Conservation (phyloP, 345 rosid species). For the Eucalyptus pauciflora region DNA sequence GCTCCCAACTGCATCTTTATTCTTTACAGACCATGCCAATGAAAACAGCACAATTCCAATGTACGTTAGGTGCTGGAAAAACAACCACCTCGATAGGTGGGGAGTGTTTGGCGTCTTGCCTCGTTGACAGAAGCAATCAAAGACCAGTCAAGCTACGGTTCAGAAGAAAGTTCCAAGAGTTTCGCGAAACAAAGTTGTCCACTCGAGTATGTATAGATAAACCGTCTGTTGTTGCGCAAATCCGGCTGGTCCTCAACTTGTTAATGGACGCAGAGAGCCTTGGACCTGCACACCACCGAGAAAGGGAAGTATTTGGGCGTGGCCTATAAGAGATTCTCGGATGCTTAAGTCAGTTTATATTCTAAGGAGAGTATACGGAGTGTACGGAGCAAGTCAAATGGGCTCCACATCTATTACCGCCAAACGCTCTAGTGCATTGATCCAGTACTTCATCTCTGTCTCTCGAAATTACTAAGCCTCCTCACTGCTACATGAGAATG, state of each 20-base stretch:
- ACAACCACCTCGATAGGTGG: neutral
- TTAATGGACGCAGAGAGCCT: neutral
- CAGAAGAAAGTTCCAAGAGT: neutral
- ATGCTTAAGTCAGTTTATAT: neutral
- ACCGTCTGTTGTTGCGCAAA: neutral
- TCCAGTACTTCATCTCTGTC: neutral
- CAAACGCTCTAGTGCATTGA: too few relatives aligned
- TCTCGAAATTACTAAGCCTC: neutral
- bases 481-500: neutral
- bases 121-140: neutral
- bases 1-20: neutral
- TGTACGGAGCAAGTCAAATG: neutral
- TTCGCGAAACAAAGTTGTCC: neutral
- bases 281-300: neutral
- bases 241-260: neutral
- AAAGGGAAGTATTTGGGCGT: neutral
- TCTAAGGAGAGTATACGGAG: neutral
- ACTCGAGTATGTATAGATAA: neutral
- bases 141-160: neutral
- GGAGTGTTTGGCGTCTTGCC: neutral
- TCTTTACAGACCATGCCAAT: neutral
- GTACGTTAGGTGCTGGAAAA: neutral
- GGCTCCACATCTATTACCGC: too few relatives aligned
- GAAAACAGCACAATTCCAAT: neutral
- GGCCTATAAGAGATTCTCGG: neutral